Base-by-base conservation (phyloP, 1,284 basidiomycete genomes). In the Xerocomus cyaneibrunnescens region DNA sequence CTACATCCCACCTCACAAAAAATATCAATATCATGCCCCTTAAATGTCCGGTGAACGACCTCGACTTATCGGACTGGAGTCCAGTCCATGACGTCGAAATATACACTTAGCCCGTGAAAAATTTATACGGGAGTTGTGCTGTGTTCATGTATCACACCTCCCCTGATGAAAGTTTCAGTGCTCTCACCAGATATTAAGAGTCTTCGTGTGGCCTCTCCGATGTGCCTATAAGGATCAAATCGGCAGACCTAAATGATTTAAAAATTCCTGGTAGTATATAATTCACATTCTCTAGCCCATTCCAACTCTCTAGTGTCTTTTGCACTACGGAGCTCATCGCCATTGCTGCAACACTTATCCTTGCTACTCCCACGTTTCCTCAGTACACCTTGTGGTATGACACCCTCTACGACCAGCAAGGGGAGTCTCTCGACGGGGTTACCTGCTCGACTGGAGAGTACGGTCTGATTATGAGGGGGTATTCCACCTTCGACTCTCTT, bases 371-470 rank as follows among this genome's bases (percentile, higher is more conserved):
- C 9, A 53, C 38, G 4, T 37, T 56, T 31, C 6, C 47, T 5
- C 49, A 2, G 16, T 62, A 62, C 21, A 51, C 25, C 1, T 3
- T 62, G 28, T 39, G 51, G 13, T 61, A 61, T 41, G 49, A 65
- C 28, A 32, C 37, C 22, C 0, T 34, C 16, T 83, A 80, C 60
- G 78, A 79, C 63, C 10, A 13, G 51, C 65, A 12, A 30, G 53
- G 46, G 1, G 53, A 48, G 16, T 68, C 71, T 19, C 68, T 81
- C 35, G 25, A 44, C 55, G 64, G 42, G 27, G 74, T 79, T 51
- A 71, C 76, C 17, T 83, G 80, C 65, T 80, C 78, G 3, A 74
- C 76, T 51, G 79, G 77, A 7, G 45, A 56, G 43, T 30, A 62
- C 32, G 68, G 67, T 32, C 69, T 83, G 21, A 38, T 74, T 40